Percentiles rank a stretch among this genome's conserved stretches.
These are phyloP conservation scores for Cercospora janseana DNA, from an alignment of 2,329 filamentous ascomycete species.

Conservation along the genomic window DNA sequence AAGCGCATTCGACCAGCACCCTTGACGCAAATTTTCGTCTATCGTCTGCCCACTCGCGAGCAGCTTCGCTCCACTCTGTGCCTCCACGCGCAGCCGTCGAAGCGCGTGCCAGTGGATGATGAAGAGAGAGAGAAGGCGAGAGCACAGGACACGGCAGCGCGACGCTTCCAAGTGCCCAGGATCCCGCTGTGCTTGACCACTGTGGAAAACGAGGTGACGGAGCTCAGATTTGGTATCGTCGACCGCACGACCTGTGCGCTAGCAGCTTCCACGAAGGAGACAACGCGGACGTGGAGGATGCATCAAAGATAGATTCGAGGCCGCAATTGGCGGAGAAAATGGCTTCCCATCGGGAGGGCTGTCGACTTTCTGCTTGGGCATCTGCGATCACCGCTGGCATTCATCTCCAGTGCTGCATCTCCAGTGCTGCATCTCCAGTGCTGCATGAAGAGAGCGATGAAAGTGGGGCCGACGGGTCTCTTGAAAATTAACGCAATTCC, in stretches of 20 bases:
- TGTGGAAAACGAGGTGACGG: conserved; percentile 29
- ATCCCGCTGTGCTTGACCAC: conserved; percentile 34
- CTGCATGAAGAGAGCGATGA: too few species aligned
- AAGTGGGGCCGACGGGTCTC: too few species aligned
- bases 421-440: too few species aligned
- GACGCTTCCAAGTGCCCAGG: conserved; percentile 18
- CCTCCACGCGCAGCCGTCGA: not conserved
- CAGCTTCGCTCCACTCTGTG: conserved; percentile 21
- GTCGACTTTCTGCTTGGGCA: not conserved
- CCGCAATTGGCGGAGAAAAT: not conserved
- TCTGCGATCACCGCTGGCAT: conserved; percentile 3
- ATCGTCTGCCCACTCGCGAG: conserved; percentile 30
- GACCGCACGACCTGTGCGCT: conserved; percentile 22
- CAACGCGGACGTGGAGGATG: conserved; percentile 30
- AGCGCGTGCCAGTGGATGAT: conserved; percentile 8
- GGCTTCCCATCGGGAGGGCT: not conserved
- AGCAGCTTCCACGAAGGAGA: conserved; percentile 28
- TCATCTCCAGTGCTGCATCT: too few species aligned
- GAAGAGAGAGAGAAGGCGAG: not conserved
- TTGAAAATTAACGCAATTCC: too few species aligned
- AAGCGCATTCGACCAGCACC: conserved; percentile 31
- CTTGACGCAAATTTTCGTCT: conserved; percentile 34
- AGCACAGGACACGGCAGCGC: not conserved
- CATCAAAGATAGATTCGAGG: conserved; percentile 22
- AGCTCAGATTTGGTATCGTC: conserved; percentile 26